A percentile compares a stretch with the other conserved stretches of the same genome.
phyloP scores from a whole-genome alignment of 306 rosid genomes.

The Vigna nakashimae region DNA sequence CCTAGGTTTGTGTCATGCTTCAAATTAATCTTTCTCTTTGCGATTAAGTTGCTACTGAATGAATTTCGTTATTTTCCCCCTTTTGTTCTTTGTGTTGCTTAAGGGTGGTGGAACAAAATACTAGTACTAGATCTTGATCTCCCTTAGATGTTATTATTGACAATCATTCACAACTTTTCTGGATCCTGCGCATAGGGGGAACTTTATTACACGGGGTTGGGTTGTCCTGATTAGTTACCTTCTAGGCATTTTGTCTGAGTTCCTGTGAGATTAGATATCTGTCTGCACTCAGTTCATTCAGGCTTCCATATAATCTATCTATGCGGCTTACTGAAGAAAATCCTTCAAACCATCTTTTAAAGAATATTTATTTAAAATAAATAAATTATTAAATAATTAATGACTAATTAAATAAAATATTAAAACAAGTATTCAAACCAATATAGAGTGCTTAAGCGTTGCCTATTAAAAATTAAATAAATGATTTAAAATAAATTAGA shows the following conservation, averaged over 20 bases:
- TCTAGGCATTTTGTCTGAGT: not conserved
- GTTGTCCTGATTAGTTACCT: not conserved
- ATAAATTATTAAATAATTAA: no score
- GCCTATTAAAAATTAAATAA: no score
- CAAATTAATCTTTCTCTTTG: conserved; percentile 23
- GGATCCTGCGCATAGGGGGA: not conserved
- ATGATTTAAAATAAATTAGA: no score
- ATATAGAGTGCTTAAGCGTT: no score
- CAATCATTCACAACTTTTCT: not conserved
- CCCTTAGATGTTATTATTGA: not conserved
- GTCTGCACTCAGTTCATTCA: not conserved
- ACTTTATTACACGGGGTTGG: not conserved
- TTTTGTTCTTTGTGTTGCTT: not conserved
- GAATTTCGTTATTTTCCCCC: not conserved
- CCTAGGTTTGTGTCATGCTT: conserved; percentile 69
- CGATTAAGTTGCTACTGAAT: conserved; percentile 14
- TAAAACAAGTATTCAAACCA: no score
- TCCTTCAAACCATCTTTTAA: not conserved
- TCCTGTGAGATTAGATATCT: not conserved
- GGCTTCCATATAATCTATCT: not conserved
- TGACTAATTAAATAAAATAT: no score
- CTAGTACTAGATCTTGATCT: conserved; percentile 14
- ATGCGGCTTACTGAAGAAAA: not conserved
- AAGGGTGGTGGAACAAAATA: conserved; percentile 23
- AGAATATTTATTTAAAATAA: no score